phyloP scores from a whole-genome alignment of 345 rosid genomes.

The Xanthoceras sorbifolium region DNA sequence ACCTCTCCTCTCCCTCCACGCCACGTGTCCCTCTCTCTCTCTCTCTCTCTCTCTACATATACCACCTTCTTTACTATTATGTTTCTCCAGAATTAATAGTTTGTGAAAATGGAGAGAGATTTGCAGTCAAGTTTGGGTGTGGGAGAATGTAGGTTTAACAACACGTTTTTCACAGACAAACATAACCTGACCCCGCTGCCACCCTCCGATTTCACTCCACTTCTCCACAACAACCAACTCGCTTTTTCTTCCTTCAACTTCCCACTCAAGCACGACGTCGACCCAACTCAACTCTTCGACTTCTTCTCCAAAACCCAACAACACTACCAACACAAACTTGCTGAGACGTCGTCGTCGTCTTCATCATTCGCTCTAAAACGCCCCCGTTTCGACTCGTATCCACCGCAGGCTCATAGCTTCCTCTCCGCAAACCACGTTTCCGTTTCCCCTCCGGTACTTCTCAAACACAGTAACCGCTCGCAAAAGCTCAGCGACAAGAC shows the following conservation, averaged over 20 bases:
- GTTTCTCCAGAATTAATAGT: background rate
- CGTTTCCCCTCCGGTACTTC: background rate
- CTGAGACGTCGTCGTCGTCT: slow-evolving; percentile 1
- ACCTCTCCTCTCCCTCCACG: slow-evolving; percentile 8
- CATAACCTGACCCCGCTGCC: background rate
- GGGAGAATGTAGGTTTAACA: background rate
- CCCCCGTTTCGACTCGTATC: background rate
- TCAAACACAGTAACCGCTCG: slow-evolving; percentile 3
- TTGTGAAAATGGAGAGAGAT: slow-evolving; percentile 17
- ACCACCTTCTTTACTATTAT: background rate
- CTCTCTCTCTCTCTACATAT: too few species aligned
- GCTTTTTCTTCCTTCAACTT: background rate
- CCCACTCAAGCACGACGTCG: too few species aligned
- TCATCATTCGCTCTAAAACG: slow-evolving; percentile 14
- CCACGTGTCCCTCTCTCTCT: slow-evolving; percentile 33
- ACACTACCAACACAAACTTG: background rate
- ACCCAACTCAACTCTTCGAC: slow-evolving; percentile 13
- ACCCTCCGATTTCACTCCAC: background rate
- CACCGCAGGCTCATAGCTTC: background rate
- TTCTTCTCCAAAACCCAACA: slow-evolving; percentile 13
- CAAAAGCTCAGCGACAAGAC: slow-evolving; percentile 47
- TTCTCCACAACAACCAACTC: background rate
- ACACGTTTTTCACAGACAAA: background rate
- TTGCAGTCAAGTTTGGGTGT: background rate
- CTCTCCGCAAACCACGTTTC: background rate